A percentile compares a stretch with the other conserved stretches of the same genome.
Conservation (phyloP, 768 basidiomycete species). For the Omphalotus guepiniiformis region DNA sequence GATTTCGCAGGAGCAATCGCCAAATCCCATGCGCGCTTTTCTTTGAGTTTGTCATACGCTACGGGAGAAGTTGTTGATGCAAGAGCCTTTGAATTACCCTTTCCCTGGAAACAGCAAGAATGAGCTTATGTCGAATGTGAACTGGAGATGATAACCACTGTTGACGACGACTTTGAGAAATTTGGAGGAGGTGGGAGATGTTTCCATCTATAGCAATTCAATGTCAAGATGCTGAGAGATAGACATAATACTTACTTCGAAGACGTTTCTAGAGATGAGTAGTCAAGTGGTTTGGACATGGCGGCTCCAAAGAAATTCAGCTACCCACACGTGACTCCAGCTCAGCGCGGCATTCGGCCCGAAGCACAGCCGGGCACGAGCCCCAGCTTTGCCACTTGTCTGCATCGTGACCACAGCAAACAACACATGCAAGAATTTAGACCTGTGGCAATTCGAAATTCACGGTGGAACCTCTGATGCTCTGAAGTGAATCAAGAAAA, state of each 20-base stretch:
- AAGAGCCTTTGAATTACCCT: slow-evolving; percentile 27
- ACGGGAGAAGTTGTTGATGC: slow-evolving; percentile 29
- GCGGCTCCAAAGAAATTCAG: no score
- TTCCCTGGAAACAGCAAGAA: slow-evolving; percentile 41
- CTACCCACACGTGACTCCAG: no score
- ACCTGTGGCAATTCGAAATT: no score
- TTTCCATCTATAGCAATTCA: slow-evolving; percentile 45
- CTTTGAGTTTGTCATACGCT: slow-evolving; percentile 66
- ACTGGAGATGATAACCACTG: no score
- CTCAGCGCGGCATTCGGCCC: no score
- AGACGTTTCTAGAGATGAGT: slow-evolving; percentile 34
- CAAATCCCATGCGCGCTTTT: slow-evolving; percentile 81
- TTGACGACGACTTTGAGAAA: slow-evolving; percentile 47
- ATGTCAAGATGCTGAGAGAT: background rate
- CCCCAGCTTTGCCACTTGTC: no score
- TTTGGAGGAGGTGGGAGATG: slow-evolving; percentile 64
- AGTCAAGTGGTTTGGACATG: slow-evolving; percentile 25
- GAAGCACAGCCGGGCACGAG: no score
- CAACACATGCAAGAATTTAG: no score
- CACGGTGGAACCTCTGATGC: no score
- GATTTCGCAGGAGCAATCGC: slow-evolving; percentile 84
- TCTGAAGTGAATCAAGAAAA: no score
- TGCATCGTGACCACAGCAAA: no score
- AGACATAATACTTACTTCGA: slow-evolving; percentile 28
- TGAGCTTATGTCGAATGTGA: no score